Evolutionary conservation across 1,284 basidiomycete species (phyloP).

Genomic region (Naganishia albida): DNA sequence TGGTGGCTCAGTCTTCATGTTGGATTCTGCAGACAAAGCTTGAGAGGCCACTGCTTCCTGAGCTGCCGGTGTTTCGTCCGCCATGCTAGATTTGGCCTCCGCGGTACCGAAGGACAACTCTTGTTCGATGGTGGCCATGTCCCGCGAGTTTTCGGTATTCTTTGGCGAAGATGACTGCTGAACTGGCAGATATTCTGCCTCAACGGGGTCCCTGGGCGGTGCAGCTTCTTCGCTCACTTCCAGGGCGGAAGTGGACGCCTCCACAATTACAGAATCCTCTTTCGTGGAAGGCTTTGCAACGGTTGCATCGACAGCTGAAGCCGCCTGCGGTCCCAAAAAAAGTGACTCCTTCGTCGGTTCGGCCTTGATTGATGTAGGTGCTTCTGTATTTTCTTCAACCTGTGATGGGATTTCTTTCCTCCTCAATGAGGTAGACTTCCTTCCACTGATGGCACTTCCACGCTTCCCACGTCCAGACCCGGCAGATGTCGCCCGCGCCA

Average conservation of each 20-base stretch:
- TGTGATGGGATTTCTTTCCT: conserved; percentile 7
- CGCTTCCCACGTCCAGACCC: conserved; percentile 19
- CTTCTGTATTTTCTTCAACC: background rate
- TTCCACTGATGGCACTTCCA: conserved; percentile 8
- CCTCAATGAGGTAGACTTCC: conserved; percentile 21
- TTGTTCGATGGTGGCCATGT: background rate
- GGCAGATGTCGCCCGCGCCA: conserved; percentile 7
- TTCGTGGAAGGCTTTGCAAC: background rate
- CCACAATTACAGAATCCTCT: conserved; percentile 4
- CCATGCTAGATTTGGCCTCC: background rate
- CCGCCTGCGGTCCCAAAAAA: background rate
- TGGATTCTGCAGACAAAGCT: no score
- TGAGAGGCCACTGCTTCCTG: background rate
- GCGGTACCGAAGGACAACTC: background rate
- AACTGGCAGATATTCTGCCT: background rate
- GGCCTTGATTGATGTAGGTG: background rate
- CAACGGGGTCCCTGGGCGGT: background rate
- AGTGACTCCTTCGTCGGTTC: background rate
- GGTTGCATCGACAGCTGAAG: background rate
- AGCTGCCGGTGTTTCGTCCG: background rate
- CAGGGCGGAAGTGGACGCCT: conserved; percentile 7
- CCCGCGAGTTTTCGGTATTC: background rate
- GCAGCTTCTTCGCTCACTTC: background rate
- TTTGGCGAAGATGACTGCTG: background rate
- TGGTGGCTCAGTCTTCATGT: background rate